phyloP scores from a whole-genome alignment of 768 basidiomycete genomes.

The Pisolithus sp. region DNA sequence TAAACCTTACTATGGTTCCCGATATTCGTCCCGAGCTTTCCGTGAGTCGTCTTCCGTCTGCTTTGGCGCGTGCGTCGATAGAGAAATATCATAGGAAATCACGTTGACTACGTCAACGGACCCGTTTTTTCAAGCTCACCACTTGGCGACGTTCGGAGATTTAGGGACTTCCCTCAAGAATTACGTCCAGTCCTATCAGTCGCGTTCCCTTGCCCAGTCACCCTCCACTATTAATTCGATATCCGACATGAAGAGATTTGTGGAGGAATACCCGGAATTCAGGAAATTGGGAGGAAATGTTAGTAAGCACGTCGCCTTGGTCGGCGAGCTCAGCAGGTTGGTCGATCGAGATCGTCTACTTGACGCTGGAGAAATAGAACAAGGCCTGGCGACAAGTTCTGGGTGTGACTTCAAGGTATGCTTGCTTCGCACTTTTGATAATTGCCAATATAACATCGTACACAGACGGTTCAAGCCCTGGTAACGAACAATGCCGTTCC shows the following conservation, averaged over 20 bases:
- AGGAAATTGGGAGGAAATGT: conserved; percentile 95
- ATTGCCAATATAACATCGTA: not conserved
- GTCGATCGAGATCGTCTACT: conserved; percentile 82
- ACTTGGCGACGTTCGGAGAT: conserved; percentile 93
- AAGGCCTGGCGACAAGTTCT: conserved; percentile 88
- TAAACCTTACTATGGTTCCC: conserved; percentile 76
- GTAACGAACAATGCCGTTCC: conserved; percentile 63
- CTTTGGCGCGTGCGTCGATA: conserved; percentile 9
- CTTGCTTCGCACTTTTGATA: conserved; percentile 2
- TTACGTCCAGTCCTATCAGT: conserved; percentile 92
- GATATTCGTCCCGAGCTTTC: conserved; percentile 82
- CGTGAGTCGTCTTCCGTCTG: conserved; percentile 37
- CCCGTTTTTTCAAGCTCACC: conserved; percentile 87
- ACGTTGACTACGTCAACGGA: conserved; percentile 88
- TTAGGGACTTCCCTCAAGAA: conserved; percentile 85
- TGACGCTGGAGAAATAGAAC: conserved; percentile 91
- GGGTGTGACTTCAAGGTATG: conserved; percentile 83
- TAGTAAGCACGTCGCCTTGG: conserved; percentile 95
- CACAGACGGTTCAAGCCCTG: conserved; percentile 75
- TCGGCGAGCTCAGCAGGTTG: conserved; percentile 90
- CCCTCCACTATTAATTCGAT: conserved; percentile 89
- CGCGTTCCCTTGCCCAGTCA: conserved; percentile 67
- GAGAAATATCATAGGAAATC: conserved; percentile 59
- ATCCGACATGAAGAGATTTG: conserved; percentile 92
- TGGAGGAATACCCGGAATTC: conserved; percentile 98